These are phyloP conservation scores for Tympanopsis confertula DNA, from an alignment of 2,329 filamentous ascomycete genomes.

Conservation along the genomic window DNA sequence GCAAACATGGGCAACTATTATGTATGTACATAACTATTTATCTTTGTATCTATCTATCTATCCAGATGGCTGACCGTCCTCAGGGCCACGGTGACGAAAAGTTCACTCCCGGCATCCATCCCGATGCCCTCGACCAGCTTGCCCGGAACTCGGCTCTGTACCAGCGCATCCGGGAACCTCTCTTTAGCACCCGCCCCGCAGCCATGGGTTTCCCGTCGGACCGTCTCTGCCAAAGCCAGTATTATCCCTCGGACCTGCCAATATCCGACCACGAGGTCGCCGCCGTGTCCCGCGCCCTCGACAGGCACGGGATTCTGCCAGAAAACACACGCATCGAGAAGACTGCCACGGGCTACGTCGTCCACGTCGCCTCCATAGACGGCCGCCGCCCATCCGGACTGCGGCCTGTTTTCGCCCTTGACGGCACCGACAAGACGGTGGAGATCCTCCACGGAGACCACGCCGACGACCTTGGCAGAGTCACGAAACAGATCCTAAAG, in stretches of 20 bases:
- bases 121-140: slow-evolving; percentile 27
- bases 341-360: slow-evolving; percentile 5
- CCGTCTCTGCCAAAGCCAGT: slow-evolving; percentile 38
- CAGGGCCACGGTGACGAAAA: slow-evolving; percentile 46
- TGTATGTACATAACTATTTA: slow-evolving; percentile 9
- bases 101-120: slow-evolving; percentile 37
- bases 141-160: slow-evolving; percentile 24
- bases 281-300: slow-evolving; percentile 35
- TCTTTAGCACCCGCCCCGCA: slow-evolving; percentile 36
- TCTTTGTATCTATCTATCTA: neutral
- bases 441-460: slow-evolving; percentile 41
- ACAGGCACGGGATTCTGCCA: slow-evolving; percentile 35
- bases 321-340: slow-evolving; percentile 46
- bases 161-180: slow-evolving; percentile 26
- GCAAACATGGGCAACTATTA: slow-evolving; percentile 51
- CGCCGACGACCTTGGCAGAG: slow-evolving; percentile 31
- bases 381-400: slow-evolving; percentile 26
- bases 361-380: slow-evolving; percentile 27
- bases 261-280: slow-evolving; percentile 30
- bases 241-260: slow-evolving; percentile 40
- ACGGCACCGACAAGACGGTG: slow-evolving; percentile 9
- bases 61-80: slow-evolving; percentile 1
- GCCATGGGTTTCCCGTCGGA: slow-evolving; percentile 41
- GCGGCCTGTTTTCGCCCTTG: slow-evolving; percentile 3
- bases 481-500: slow-evolving; percentile 31